These are phyloP conservation scores for Ceratobasidium sp. DNA, from an alignment of 1,284 basidiomycete species.

Conservation along the genomic window DNA sequence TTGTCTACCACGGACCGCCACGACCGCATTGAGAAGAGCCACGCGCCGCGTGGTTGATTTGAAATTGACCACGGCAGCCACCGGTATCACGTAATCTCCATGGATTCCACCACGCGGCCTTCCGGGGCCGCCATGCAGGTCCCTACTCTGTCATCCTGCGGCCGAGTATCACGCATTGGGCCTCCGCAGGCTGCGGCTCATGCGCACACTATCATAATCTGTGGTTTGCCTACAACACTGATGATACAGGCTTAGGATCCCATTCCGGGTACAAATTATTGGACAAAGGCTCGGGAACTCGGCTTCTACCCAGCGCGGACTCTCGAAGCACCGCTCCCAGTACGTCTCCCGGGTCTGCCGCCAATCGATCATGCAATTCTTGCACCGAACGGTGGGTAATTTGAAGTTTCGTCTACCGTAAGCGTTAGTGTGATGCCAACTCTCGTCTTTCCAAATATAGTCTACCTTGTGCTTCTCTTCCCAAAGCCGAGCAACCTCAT, in stretches of 20 bases:
- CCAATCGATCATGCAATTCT: constrained; percentile 23
- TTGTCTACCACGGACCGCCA: too few relatives aligned
- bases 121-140: too few relatives aligned
- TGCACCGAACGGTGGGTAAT: constrained; percentile 29
- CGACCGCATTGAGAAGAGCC: too few relatives aligned
- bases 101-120: too few relatives aligned
- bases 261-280: constrained; percentile 29
- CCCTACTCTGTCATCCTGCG: too few relatives aligned
- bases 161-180: too few relatives aligned
- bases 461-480: constrained; percentile 44
- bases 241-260: constrained; percentile 29
- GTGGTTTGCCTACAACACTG: neutral
- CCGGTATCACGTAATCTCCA: too few relatives aligned
- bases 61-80: too few relatives aligned
- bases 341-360: constrained; percentile 21
- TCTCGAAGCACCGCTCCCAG: constrained; percentile 25
- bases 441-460: neutral
- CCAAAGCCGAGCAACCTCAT: constrained; percentile 42
- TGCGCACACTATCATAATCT: too few relatives aligned
- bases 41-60: too few relatives aligned
- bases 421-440: neutral
- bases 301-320: constrained; percentile 24
- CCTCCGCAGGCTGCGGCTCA: too few relatives aligned
- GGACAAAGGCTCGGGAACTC: constrained; percentile 34
- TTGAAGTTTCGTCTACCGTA: constrained; percentile 23